A percentile compares a stretch with the other conserved stretches of the same genome.
These are phyloP conservation scores for Mariannaea sp. DNA, from an alignment of 2,329 filamentous ascomycete genomes.

Conservation along the genomic window DNA sequence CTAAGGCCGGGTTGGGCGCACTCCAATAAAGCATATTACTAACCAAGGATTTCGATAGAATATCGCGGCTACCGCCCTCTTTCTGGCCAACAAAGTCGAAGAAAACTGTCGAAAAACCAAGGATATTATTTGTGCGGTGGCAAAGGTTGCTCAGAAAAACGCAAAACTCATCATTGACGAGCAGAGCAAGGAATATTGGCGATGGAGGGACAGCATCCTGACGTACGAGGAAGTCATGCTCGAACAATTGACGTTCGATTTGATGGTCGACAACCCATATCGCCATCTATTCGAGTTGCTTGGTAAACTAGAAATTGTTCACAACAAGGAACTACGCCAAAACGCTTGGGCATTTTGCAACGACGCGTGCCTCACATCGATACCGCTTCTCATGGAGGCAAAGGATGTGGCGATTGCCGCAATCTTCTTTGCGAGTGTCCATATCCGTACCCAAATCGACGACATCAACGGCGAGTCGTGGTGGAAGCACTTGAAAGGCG, in stretches of 20 bases:
- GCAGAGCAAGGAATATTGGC: constrained; percentile 97
- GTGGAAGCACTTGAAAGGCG: constrained; percentile 81
- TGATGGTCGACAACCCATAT: constrained; percentile 89
- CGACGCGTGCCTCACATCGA: constrained; percentile 81
- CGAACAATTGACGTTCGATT: constrained; percentile 90
- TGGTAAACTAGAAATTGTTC: constrained; percentile 71
- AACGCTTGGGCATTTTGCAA: constrained; percentile 93
- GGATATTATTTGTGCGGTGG: constrained; percentile 90
- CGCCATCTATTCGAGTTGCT: constrained; percentile 82
- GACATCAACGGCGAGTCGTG: constrained; percentile 78
- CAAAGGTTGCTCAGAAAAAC: constrained; percentile 94
- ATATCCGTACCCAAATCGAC: constrained; percentile 75
- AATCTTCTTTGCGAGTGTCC: constrained; percentile 83
- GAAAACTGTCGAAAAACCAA: constrained; percentile 97
- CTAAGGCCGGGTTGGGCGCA: background rate
- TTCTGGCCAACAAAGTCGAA: constrained; percentile 95
- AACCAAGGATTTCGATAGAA: constrained; percentile 52
- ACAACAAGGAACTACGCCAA: constrained; percentile 82
- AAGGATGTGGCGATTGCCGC: constrained; percentile 83
- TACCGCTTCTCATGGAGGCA: constrained; percentile 81
- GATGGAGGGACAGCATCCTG: constrained; percentile 93
- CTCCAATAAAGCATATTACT: constrained; percentile 13
- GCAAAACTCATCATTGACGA: constrained; percentile 88
- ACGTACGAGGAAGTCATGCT: constrained; percentile 92
- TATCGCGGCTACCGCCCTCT: constrained; percentile 88